phyloP scores from a whole-genome alignment of 1,139 yeast species.

The Sugiyamaella neomexicana region DNA sequence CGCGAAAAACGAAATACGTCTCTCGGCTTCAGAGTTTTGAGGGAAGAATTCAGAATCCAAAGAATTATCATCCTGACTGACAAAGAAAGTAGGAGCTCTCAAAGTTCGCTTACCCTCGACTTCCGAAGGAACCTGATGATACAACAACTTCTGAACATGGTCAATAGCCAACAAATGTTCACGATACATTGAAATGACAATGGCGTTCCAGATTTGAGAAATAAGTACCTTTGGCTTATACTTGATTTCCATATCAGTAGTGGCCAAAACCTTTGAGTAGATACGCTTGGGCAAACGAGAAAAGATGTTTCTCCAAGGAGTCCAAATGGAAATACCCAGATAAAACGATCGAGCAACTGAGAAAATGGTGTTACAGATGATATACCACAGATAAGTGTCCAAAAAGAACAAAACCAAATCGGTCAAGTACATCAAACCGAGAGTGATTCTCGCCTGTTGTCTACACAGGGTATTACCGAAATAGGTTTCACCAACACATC shows the following conservation, averaged over 20 bases:
- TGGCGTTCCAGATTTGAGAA: constrained; percentile 98
- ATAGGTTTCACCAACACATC: constrained; percentile 91
- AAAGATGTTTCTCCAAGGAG: constrained; percentile 99
- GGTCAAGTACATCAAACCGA: constrained; percentile 89
- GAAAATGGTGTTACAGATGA: constrained; percentile 88
- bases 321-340: constrained; percentile 95
- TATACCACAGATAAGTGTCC: constrained; percentile 99
- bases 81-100: constrained; percentile 98
- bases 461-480: constrained; percentile 71
- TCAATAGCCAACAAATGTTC: constrained; percentile 96
- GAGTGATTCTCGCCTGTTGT: constrained; percentile 82
- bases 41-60: constrained; percentile 97
- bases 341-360: constrained; percentile 97
- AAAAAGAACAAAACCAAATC: constrained; percentile 94
- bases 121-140: constrained; percentile 93
- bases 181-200: constrained; percentile 97
- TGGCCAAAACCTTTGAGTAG: constrained; percentile 93
- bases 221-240: constrained; percentile 97
- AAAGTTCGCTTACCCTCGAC: constrained; percentile 97
- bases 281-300: constrained; percentile 98
- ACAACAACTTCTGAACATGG: constrained; percentile 93
- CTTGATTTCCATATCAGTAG: constrained; percentile 98
- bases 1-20: constrained; percentile 98
- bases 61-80: constrained; percentile 94
- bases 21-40: constrained; percentile 93